These are phyloP conservation scores for Fusarium equiseti DNA, from an alignment of 2,329 filamentous ascomycete genomes.

Conservation along the genomic window DNA sequence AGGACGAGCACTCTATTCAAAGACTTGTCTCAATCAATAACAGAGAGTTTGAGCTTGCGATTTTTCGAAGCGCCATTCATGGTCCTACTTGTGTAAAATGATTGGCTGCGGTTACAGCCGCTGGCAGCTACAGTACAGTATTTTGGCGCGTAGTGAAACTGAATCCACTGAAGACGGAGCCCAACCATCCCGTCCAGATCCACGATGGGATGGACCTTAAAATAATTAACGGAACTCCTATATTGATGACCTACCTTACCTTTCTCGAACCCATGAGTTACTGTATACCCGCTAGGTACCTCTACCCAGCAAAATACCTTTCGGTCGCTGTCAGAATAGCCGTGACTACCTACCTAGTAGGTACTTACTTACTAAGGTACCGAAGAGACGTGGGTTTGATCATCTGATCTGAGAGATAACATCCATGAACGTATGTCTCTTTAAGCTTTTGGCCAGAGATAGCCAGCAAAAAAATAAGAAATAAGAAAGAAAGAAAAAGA, in stretches of 20 bases:
- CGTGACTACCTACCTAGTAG: too few species aligned
- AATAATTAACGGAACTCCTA: too few species aligned
- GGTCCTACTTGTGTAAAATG: constrained; percentile 22
- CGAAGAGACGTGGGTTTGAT: too few species aligned
- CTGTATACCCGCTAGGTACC: too few species aligned
- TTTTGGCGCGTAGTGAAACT: constrained; percentile 38
- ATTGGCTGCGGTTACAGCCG: constrained; percentile 31
- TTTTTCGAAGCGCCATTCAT: constrained; percentile 34
- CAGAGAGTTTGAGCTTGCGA: not conserved
- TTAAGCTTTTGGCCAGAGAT: too few species aligned
- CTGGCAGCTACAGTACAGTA: not conserved
- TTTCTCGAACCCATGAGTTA: too few species aligned
- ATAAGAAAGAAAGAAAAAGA: not conserved
- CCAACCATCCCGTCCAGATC: constrained; percentile 16
- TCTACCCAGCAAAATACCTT: too few species aligned
- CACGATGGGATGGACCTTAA: constrained; percentile 2
- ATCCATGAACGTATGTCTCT: too few species aligned
- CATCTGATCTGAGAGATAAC: too few species aligned
- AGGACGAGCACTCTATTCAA: not conserved
- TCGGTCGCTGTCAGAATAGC: too few species aligned
- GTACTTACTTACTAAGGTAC: too few species aligned
- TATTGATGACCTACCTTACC: too few species aligned
- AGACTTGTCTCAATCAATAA: not conserved
- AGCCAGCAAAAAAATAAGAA: constrained; percentile 6
- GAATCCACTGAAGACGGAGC: not conserved